Evolutionary conservation across 305 asterid genomes (phyloP), one percentile per base, ranked within the genome.

Genomic region (Fraxinus baroniana): DNA sequence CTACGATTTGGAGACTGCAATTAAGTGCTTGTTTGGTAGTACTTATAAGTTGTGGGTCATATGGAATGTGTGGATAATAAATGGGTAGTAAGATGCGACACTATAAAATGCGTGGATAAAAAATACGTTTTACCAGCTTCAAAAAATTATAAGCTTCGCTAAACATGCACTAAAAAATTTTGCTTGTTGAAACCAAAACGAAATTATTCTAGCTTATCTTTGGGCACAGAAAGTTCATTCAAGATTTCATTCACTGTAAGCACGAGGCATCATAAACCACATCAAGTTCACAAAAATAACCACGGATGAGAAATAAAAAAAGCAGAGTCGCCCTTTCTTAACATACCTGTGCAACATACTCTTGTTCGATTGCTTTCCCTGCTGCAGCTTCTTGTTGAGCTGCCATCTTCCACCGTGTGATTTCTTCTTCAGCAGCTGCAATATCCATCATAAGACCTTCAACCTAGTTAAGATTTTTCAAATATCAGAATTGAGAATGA

Each of bases 371-470:
- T 83, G 95, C 96, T 89, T 91, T 91, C 80, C 99, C 99, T 26
- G 97, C 98, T 78, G 91, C 98, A 85, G 98, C 99, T 90, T 94
- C 99, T 88, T 95, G 95, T 83, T 93, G 96, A 55, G 99, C 99
- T 55, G 98, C 99, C 81, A 90, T 88, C 86, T 94, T 95, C 99
- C 99, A 95, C 83, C 99, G 88, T 71, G 84, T 87, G 83, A 95
- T 95, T 91, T 94, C 99, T 94, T 94, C 99, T 88, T 94, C 97
- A 74, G 99, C 93, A 71, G 92, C 92, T 82, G 97, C 84, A 82
- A 94, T 85, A 84, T 94, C 99, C 89, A 92, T 88, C 97, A 95
- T 91, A 89, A 95, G 98, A 84, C 97, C 99, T 91, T 95, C 99
- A 88, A 95, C 90, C 99, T 95, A 79, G 75, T 77, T 74, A 70